Conservation (phyloP, 306 rosid species). For the Echinosophora koreensis region DNA sequence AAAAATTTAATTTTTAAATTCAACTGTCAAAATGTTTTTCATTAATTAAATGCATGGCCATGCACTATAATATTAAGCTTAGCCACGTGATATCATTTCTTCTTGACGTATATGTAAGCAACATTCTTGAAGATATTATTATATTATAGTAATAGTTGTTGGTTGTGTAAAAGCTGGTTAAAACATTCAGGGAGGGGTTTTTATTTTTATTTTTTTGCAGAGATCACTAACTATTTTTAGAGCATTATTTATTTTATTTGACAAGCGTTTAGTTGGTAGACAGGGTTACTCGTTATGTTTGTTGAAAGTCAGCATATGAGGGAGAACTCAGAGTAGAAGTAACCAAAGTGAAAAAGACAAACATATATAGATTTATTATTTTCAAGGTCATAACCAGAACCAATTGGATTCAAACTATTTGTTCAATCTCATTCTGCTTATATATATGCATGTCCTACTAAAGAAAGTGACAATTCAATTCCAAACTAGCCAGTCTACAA, state of each 20-base stretch:
- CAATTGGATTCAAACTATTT: constrained; percentile 6
- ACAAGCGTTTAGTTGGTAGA: constrained; percentile 2
- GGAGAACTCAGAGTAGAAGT: constrained; percentile 30
- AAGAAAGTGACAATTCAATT: constrained; percentile 4
- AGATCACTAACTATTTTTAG: not conserved
- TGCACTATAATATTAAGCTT: constrained; percentile 13
- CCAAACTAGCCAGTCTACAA: constrained; percentile 10
- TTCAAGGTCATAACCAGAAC: not conserved
- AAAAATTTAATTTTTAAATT: constrained; percentile 30
- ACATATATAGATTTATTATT: not conserved
- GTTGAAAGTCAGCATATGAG: constrained; percentile 61
- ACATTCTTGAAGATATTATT: not conserved
- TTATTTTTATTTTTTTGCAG: not conserved
- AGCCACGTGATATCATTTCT: constrained; percentile 37
- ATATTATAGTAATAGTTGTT: constrained; percentile 24
- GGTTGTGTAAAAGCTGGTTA: constrained; percentile 31
- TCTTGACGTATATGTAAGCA: not conserved
- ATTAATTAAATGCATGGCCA: not conserved
- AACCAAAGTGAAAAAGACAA: constrained; percentile 35
- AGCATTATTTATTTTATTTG: constrained; percentile 2
- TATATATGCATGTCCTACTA: constrained; percentile 17
- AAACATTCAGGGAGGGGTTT: constrained; percentile 11
- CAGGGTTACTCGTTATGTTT: constrained; percentile 55
- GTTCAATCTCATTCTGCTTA: not conserved
- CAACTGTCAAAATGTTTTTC: constrained; percentile 29